Conservation (phyloP, 2,329 filamentous ascomycete genomes). For the Pyricularia sp. region DNA sequence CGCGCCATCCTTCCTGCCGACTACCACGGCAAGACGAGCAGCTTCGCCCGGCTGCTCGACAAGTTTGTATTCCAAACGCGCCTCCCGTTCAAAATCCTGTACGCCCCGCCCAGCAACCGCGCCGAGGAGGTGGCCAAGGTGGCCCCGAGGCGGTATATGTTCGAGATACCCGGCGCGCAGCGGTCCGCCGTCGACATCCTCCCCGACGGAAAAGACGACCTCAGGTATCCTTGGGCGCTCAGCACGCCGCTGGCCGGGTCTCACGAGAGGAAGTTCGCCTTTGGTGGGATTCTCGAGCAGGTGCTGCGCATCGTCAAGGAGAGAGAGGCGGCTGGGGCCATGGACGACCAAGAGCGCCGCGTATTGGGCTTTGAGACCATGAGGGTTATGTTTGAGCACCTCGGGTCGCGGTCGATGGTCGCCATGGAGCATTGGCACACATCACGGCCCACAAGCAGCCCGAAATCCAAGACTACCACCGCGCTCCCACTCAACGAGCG, state of each 20-base stretch:
- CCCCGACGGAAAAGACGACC: conserved; percentile 29
- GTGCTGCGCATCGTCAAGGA: conserved; percentile 38
- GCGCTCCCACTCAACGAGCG: too few relatives aligned
- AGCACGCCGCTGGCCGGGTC: conserved; percentile 49
- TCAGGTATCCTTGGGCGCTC: conserved; percentile 50
- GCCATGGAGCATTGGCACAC: conserved; percentile 28
- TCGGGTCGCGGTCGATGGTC: conserved; percentile 61
- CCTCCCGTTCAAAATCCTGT: conserved; percentile 18
- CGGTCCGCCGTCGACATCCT: neutral
- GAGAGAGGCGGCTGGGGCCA: conserved; percentile 13
- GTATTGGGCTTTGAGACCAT: conserved; percentile 61
- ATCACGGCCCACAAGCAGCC: too few relatives aligned
- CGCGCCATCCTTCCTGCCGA: conserved; percentile 56
- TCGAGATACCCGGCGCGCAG: neutral
- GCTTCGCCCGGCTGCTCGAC: conserved; percentile 74
- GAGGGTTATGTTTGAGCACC: conserved; percentile 75
- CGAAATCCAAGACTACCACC: too few relatives aligned
- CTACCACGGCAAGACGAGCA: conserved; percentile 35
- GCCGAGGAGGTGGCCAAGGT: neutral
- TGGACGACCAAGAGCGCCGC: conserved; percentile 44
- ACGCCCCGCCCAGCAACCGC: neutral
- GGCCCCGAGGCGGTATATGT: neutral
- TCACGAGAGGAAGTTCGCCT: conserved; percentile 54
- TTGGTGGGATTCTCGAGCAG: conserved; percentile 48
- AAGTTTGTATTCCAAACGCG: conserved; percentile 54